Percentiles rank a stretch among this genome's conserved stretches.
These are phyloP conservation scores for Helianthus tuberosus DNA, from an alignment of 129 eudicot genomes.

Conservation along the genomic window DNA sequence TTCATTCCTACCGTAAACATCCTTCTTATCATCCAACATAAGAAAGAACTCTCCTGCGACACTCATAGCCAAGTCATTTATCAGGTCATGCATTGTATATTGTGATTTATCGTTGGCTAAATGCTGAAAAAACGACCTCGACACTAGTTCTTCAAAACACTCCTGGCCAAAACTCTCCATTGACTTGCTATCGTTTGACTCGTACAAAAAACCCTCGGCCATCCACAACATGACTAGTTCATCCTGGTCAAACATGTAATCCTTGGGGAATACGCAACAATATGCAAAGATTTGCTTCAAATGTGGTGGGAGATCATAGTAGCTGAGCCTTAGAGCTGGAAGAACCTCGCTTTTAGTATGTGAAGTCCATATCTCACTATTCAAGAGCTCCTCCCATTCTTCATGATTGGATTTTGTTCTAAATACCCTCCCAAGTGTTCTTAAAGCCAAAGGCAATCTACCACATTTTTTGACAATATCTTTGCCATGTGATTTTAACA, in stretches of 20 bases:
- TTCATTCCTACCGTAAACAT: neutral
- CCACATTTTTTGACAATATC: neutral
- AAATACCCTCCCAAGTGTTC: neutral
- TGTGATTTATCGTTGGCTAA: neutral
- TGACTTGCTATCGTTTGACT: neutral
- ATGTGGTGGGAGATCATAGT: neutral
- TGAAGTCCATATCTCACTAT: neutral
- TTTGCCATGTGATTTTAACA: neutral
- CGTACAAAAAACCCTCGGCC: neutral
- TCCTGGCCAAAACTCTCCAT: neutral
- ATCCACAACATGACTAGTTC: neutral
- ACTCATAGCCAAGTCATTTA: neutral
- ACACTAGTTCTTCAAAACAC: neutral
- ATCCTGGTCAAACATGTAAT: neutral
- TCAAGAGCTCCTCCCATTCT: neutral
- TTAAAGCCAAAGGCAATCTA: neutral
- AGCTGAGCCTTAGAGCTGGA: neutral
- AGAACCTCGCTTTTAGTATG: neutral
- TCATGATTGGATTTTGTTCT: neutral
- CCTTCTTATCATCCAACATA: neutral
- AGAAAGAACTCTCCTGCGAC: neutral
- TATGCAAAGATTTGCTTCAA: neutral
- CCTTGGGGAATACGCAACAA: neutral
- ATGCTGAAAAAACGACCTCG: neutral
- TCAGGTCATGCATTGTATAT: neutral